Evolutionary conservation across 2,329 filamentous ascomycete genomes (phyloP).

Genomic region (Fusarium abutilonis): DNA sequence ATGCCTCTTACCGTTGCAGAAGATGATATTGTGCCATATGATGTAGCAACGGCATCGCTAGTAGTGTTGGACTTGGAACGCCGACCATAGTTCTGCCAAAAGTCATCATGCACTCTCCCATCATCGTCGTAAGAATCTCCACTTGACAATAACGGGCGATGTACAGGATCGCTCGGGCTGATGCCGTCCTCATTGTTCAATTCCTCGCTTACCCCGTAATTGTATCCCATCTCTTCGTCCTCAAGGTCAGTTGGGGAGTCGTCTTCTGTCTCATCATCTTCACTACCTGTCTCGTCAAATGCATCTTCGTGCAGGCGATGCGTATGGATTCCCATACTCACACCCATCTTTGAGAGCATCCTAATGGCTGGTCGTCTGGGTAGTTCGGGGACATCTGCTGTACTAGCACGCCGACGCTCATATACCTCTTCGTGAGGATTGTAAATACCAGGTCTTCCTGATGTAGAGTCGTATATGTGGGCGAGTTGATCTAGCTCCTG

Average conservation of each 20-base stretch:
- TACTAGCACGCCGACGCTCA: constrained; percentile 56
- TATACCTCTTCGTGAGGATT: constrained; percentile 53
- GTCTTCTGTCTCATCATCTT: constrained; percentile 47
- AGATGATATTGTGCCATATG: constrained; percentile 50
- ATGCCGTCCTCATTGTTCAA: constrained; percentile 48
- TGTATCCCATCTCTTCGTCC: constrained; percentile 44
- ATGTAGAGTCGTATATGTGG: constrained; percentile 57
- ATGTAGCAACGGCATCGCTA: constrained; percentile 29
- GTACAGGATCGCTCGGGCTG: constrained; percentile 23
- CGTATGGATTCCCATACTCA: constrained; percentile 79
- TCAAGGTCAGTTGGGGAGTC: constrained; percentile 46
- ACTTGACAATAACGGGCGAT: constrained; percentile 39
- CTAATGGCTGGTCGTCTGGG: constrained; percentile 68
- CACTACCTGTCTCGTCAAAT: constrained; percentile 55
- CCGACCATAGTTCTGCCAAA: constrained; percentile 29
- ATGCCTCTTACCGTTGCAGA: constrained; percentile 37
- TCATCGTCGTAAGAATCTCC: constrained; percentile 13
- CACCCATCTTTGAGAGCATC: constrained; percentile 64
- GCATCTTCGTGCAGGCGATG: constrained; percentile 74
- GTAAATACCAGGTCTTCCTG: constrained; percentile 55
- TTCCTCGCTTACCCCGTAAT: constrained; percentile 29
- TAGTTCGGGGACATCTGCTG: constrained; percentile 69
- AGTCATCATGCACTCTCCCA: constrained; percentile 22
- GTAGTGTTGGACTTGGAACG: constrained; percentile 21
- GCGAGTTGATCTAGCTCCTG: constrained; percentile 57